phyloP scores from a whole-genome alignment of 257 asterid species.

The Lavandula angustifolia region DNA sequence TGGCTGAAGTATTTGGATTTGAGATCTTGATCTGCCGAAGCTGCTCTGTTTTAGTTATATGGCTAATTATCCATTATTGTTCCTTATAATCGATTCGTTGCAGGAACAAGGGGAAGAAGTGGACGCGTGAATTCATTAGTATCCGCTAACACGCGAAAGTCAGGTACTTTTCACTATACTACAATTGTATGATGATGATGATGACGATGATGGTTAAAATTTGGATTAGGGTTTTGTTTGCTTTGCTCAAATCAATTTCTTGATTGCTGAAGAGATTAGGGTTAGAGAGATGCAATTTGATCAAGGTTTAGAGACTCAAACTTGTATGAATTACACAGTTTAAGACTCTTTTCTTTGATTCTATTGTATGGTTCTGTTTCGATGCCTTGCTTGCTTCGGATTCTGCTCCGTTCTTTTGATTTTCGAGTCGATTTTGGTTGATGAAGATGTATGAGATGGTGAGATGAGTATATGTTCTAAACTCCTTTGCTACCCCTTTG shows the following conservation, averaged over 20 bases:
- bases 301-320: background rate
- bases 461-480: too few relatives aligned
- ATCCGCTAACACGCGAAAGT: background rate
- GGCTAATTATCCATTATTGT: background rate
- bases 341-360: background rate
- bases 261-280: background rate
- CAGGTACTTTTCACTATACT: constrained; percentile 22
- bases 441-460: too few relatives aligned
- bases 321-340: background rate
- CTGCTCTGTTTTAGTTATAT: background rate
- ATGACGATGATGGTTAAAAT: background rate
- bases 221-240: background rate
- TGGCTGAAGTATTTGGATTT: constrained; percentile 8
- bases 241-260: background rate
- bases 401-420: too few relatives aligned
- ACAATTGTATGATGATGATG: constrained; percentile 7
- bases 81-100: background rate
- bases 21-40: background rate
- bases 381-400: too few relatives aligned
- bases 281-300: background rate
- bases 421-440: too few relatives aligned
- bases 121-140: background rate
- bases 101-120: background rate
- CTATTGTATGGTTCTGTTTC: background rate
- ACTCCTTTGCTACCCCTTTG: too few relatives aligned